phyloP scores from a whole-genome alignment of 2,329 filamentous ascomycete genomes.

The Xylaria sp. region DNA sequence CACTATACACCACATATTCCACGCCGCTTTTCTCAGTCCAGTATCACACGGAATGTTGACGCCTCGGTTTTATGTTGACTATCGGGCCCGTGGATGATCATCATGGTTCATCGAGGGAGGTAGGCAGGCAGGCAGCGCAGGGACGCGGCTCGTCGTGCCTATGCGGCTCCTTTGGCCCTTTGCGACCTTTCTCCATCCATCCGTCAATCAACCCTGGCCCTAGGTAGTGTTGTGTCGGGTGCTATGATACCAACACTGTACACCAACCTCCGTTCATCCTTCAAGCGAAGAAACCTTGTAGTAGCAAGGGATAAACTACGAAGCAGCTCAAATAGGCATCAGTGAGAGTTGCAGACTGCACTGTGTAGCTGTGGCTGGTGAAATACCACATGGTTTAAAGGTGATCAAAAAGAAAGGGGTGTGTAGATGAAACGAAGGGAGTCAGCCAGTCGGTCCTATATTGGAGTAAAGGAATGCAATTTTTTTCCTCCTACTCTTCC shows the following conservation, averaged over 20 bases:
- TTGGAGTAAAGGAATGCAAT: slow-evolving; percentile 18
- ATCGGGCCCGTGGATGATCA: background rate
- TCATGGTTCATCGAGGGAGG: background rate
- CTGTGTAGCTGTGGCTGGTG: slow-evolving; percentile 34
- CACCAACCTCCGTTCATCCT: slow-evolving; percentile 2
- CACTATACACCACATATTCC: background rate
- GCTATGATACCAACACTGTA: background rate
- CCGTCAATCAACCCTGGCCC: background rate
- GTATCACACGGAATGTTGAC: background rate
- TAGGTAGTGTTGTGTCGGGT: background rate
- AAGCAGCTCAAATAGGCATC: background rate
- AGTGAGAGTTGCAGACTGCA: slow-evolving; percentile 7
- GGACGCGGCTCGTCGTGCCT: slow-evolving; percentile 4
- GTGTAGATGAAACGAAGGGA: slow-evolving; percentile 22
- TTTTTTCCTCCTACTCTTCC: background rate
- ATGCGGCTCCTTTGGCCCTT: too few species aligned
- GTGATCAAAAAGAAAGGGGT: slow-evolving; percentile 2
- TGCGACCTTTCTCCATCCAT: background rate
- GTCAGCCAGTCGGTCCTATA: slow-evolving; percentile 15
- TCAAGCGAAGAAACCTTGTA: background rate
- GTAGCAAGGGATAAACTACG: background rate
- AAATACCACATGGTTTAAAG: slow-evolving; percentile 2
- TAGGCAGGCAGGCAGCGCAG: background rate
- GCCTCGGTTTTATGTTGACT: too few species aligned
- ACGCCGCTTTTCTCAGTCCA: background rate